phyloP scores from a whole-genome alignment of 2,329 filamentous ascomycete genomes.

The Arthrobotrys pseudoclavata region DNA sequence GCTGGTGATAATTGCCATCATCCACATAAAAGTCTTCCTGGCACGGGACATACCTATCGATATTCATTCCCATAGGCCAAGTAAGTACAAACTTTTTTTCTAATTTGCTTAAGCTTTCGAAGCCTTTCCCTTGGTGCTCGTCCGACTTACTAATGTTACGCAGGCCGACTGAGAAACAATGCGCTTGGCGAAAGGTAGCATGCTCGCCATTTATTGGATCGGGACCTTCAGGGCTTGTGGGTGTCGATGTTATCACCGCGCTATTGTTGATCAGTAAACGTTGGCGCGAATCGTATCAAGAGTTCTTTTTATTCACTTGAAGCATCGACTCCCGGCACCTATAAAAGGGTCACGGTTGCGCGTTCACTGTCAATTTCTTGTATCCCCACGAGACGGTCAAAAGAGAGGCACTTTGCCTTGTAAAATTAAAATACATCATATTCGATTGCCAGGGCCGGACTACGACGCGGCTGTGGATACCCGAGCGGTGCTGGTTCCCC shows the following conservation, averaged over 20 bases:
- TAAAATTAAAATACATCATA: background rate
- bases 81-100: background rate
- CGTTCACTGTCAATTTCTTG: slow-evolving; percentile 2
- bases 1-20: too few species aligned
- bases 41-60: background rate
- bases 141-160: slow-evolving; percentile 24
- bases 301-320: slow-evolving; percentile 13
- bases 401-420: background rate
- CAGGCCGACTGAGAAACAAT: slow-evolving; percentile 33
- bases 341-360: slow-evolving; percentile 32
- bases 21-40: background rate
- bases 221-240: slow-evolving; percentile 18
- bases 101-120: slow-evolving; percentile 16
- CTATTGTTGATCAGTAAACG: slow-evolving; percentile 48
- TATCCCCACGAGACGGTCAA: background rate
- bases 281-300: slow-evolving; percentile 1
- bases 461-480: slow-evolving; percentile 1
- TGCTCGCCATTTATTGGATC: slow-evolving; percentile 32
- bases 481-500: background rate
- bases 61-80: background rate
- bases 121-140: slow-evolving; percentile 7
- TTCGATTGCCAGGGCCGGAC: background rate
- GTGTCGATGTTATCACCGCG: slow-evolving; percentile 26
- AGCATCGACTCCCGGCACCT: slow-evolving; percentile 1
- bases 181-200: slow-evolving; percentile 49